Evolutionary conservation across 148 eudicot species (phyloP), one percentile per base, ranked within the genome.

Genomic region (Chenopodium suecicum): DNA sequence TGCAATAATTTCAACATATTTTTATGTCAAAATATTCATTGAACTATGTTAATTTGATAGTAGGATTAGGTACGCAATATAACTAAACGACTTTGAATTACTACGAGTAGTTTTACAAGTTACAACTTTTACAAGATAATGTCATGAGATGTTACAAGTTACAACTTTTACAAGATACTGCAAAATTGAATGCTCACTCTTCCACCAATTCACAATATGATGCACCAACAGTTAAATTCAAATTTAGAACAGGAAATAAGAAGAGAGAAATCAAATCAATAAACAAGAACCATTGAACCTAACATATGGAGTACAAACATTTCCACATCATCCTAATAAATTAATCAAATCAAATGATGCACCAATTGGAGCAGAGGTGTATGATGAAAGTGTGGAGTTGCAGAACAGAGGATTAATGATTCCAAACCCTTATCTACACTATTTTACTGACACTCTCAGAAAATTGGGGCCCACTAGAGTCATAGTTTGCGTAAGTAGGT

Each of bases 401-500:
- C 58, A 31, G 20, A 50, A 31, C 46, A 70, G 50, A 14, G 65
- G 48, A 69, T 31, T 31, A 79, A 69, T 78, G n/a, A 32, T 50
- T 71, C 23, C 75, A 31, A 3, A 10, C 23, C 23, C 52, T 65
- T 65, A 27, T 48, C 25, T 48, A 50, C 14, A 47, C 50, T 46
- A 34, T 34, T 41, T 41, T 41, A 48, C 47, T 50, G 50, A 69
- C 81, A 32, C 12, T 46, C 16, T 56, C 54, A 0, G 13, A 37
- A 44, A 13, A 16, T 20, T 11, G 3, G 65, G 82, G 70, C 23
- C 77, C 77, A 80, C 47, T 34, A 27, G 7, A 46, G 56, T 63
- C 8, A 27, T 74, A 67, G 74, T 66, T 81, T 50, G 83, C 83
- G 83, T 75, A 29, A 75, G 66, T 75, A 48, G 66, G 54, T 75